A percentile compares a stretch with the other conserved stretches of the same genome.
Conservation (phyloP, 768 basidiomycete genomes). For the Mycena metata region DNA sequence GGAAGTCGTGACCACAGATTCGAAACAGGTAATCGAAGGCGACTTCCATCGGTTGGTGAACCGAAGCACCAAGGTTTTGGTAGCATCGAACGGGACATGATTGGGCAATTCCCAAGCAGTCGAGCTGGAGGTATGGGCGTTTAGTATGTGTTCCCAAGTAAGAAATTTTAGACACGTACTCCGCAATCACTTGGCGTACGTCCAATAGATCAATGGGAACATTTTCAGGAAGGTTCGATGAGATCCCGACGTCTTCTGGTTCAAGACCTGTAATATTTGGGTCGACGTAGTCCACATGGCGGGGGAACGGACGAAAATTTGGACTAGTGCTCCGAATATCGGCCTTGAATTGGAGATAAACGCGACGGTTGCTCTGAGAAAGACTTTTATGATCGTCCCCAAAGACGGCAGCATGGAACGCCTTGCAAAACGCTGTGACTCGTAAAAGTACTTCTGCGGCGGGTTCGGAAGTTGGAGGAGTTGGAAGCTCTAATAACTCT, state of each 20-base stretch:
- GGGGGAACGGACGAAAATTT: conserved; percentile 49
- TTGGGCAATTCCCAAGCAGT: conserved; percentile 59
- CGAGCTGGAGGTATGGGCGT: conserved; percentile 43
- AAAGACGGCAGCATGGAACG: conserved; percentile 48
- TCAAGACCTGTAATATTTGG: conserved; percentile 14
- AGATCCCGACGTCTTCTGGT: conserved; percentile 15
- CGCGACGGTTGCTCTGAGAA: conserved; percentile 50
- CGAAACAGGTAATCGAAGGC: conserved; percentile 53
- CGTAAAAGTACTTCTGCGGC: conserved; percentile 60
- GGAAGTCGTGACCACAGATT: conserved; percentile 46
- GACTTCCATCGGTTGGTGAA: conserved; percentile 53
- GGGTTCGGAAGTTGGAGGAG: conserved; percentile 52
- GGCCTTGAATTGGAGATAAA: conserved; percentile 50
- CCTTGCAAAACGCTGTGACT: conserved; percentile 61
- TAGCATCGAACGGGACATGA: conserved; percentile 57
- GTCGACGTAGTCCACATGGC: conserved; percentile 8
- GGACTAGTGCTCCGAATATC: conserved; percentile 56
- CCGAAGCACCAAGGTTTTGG: conserved; percentile 49
- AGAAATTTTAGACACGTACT: conserved; percentile 43
- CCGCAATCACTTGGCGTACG: conserved; percentile 50
- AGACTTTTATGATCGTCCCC: conserved; percentile 53
- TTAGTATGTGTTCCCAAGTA: neutral
- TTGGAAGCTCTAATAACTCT: conserved; percentile 58
- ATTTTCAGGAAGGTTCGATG: neutral
- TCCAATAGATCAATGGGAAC: conserved; percentile 47